phyloP scores from a whole-genome alignment of 768 basidiomycete genomes.

The Sporobolomyces phaffii region DNA sequence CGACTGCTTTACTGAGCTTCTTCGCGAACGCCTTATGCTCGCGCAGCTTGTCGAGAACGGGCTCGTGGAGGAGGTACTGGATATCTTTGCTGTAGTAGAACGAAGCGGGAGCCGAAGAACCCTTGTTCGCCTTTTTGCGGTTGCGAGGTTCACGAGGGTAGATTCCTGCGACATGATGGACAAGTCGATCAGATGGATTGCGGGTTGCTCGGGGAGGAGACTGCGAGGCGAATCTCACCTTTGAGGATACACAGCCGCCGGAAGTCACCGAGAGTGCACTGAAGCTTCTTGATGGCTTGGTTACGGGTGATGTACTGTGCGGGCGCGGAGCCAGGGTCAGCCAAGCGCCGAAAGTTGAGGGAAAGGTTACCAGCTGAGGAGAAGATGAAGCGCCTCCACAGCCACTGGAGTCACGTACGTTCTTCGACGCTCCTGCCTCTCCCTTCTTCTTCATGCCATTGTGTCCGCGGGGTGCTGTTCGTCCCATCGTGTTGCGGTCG shows the following conservation, averaged over 20 bases:
- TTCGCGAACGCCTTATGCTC: constrained; percentile 99
- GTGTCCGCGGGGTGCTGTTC: constrained; percentile 17
- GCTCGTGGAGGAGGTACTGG: constrained; percentile 93
- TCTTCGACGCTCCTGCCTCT: constrained; percentile 83
- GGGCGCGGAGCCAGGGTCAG: background rate
- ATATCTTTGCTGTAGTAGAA: constrained; percentile 99
- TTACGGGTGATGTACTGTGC: constrained; percentile 65
- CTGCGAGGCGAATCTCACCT: constrained; percentile 63
- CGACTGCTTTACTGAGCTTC: constrained; percentile 85
- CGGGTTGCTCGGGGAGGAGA: constrained; percentile 2
- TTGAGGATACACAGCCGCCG: constrained; percentile 93
- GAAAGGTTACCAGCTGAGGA: too few relatives aligned
- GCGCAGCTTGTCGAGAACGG: constrained; percentile 81
- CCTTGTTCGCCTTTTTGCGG: constrained; percentile 92
- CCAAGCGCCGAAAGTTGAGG: background rate
- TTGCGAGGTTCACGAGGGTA: constrained; percentile 92
- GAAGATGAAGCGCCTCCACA: background rate
- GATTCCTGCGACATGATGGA: constrained; percentile 59
- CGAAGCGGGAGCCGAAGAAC: constrained; percentile 89
- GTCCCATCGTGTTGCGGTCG: constrained; percentile 18
- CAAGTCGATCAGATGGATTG: constrained; percentile 3
- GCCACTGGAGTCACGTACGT: constrained; percentile 42
- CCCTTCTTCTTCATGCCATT: constrained; percentile 56
- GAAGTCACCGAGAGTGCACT: constrained; percentile 95
- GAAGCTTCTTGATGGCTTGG: constrained; percentile 85